A percentile compares a stretch with the other conserved stretches of the same genome.
These are phyloP conservation scores for Leptodontidium sp. DNA, from an alignment of 2,329 filamentous ascomycete genomes.

Conservation along the genomic window DNA sequence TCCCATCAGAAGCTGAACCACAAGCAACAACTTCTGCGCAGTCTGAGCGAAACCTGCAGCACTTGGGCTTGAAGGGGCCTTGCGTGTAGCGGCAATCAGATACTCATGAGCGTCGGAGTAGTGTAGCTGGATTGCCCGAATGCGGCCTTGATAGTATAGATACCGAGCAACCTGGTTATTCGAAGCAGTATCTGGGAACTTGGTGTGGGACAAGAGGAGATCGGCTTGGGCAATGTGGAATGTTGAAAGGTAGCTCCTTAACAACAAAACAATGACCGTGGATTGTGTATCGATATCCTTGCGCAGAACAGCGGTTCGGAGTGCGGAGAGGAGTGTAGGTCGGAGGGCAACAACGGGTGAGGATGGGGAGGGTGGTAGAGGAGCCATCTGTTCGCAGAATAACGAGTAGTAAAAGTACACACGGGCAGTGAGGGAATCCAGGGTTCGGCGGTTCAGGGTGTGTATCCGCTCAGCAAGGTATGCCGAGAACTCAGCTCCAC, in stretches of 20 bases:
- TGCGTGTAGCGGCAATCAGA: constrained; percentile 90
- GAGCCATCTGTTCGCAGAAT: constrained; percentile 90
- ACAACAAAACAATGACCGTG: constrained; percentile 90
- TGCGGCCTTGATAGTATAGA: constrained; percentile 95
- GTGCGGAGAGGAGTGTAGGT: constrained; percentile 83
- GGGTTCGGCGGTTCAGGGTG: constrained; percentile 87
- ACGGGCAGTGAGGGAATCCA: constrained; percentile 93
- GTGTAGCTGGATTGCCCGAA: constrained; percentile 93
- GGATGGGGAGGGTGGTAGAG: constrained; percentile 86
- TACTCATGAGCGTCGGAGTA: constrained; percentile 98
- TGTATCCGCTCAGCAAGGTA: constrained; percentile 86
- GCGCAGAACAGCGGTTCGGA: constrained; percentile 93
- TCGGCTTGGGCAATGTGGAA: constrained; percentile 98
- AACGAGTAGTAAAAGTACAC: constrained; percentile 98
- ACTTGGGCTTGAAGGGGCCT: constrained; percentile 88
- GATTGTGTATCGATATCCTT: constrained; percentile 99
- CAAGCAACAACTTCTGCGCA: constrained; percentile 93
- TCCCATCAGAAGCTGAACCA: constrained; percentile 97
- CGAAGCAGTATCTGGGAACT: constrained; percentile 91
- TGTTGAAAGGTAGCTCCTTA: constrained; percentile 94
- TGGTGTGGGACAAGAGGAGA: constrained; percentile 91
- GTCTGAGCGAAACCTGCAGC: constrained; percentile 96
- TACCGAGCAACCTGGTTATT: constrained; percentile 99
- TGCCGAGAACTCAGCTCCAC: constrained; percentile 84
- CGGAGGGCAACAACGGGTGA: constrained; percentile 88